These are phyloP conservation scores for Yarrowia osloensis DNA, from an alignment of 805 yeast species.

Conservation along the genomic window DNA sequence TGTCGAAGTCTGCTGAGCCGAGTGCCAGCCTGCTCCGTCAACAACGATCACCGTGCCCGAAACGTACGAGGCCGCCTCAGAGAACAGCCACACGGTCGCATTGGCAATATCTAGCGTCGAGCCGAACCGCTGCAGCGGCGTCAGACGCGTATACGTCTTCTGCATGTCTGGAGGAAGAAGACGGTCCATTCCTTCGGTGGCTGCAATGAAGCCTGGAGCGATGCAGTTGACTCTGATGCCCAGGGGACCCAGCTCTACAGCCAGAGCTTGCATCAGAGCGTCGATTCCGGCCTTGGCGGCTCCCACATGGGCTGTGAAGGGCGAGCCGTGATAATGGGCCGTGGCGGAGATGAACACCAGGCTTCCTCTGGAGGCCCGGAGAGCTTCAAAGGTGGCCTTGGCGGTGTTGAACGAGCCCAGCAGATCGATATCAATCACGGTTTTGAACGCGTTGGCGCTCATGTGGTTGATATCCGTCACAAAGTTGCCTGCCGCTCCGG, in stretches of 20 bases:
- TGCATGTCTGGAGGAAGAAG: slow-evolving; percentile 50
- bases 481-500: slow-evolving; percentile 97
- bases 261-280: slow-evolving; percentile 77
- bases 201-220: slow-evolving; percentile 89
- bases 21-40: slow-evolving; percentile 91
- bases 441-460: slow-evolving; percentile 82
- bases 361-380: slow-evolving; percentile 66
- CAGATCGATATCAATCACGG: slow-evolving; percentile 83
- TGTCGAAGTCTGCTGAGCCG: slow-evolving; percentile 14
- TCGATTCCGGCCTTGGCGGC: slow-evolving; percentile 97
- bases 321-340: slow-evolving; percentile 83
- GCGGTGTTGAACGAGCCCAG: slow-evolving; percentile 87
- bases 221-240: slow-evolving; percentile 81
- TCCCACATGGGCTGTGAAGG: slow-evolving; percentile 84
- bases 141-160: slow-evolving; percentile 48
- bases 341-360: slow-evolving; percentile 84
- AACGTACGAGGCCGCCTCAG: slow-evolving; percentile 76
- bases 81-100: slow-evolving; percentile 78
- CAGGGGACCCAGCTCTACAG: slow-evolving; percentile 88
- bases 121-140: slow-evolving; percentile 60
- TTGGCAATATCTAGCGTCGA: slow-evolving; percentile 78
- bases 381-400: slow-evolving; percentile 72
- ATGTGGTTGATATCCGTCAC: slow-evolving; percentile 74
- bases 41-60: slow-evolving; percentile 81
- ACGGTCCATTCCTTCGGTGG: slow-evolving; percentile 82